Conservation (phyloP, 2,329 filamentous ascomycete genomes). For the Rachicladosporium sp. region DNA sequence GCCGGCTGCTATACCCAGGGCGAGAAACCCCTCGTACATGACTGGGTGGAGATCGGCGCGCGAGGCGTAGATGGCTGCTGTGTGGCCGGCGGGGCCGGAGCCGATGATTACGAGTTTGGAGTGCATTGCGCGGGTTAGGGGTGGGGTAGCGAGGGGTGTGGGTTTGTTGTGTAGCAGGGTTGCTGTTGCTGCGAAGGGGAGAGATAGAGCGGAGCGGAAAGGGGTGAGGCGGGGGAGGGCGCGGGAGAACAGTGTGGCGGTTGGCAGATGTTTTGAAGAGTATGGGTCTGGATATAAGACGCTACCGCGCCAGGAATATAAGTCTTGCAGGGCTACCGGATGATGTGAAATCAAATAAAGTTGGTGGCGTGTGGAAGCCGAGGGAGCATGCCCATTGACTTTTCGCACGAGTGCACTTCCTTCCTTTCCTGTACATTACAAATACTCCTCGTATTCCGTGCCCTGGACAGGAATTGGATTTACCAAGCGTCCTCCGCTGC, state of each 20-base stretch:
- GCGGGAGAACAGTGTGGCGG: constrained; percentile 89
- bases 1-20: constrained; percentile 89
- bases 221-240: constrained; percentile 53
- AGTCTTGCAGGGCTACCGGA: too few relatives aligned
- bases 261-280: constrained; percentile 9
- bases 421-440: too few relatives aligned
- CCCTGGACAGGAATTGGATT: too few relatives aligned
- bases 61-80: constrained; percentile 89
- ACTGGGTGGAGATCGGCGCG: constrained; percentile 91
- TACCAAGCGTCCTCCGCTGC: too few relatives aligned
- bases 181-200: constrained; percentile 53
- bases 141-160: constrained; percentile 13
- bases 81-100: constrained; percentile 95
- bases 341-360: too few relatives aligned
- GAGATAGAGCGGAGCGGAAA: constrained; percentile 59
- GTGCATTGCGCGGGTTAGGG: constrained; percentile 58
- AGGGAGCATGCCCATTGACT: too few relatives aligned
- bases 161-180: constrained; percentile 25
- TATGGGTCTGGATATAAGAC: too few relatives aligned
- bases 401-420: too few relatives aligned
- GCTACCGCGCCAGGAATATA: too few relatives aligned
- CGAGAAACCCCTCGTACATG: constrained; percentile 95
- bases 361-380: too few relatives aligned
- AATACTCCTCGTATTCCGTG: too few relatives aligned
- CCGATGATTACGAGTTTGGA: constrained; percentile 68